Evolutionary conservation across 108 stramenopile species (phyloP).

Genomic region (Pseudonitzschia multiseries): DNA sequence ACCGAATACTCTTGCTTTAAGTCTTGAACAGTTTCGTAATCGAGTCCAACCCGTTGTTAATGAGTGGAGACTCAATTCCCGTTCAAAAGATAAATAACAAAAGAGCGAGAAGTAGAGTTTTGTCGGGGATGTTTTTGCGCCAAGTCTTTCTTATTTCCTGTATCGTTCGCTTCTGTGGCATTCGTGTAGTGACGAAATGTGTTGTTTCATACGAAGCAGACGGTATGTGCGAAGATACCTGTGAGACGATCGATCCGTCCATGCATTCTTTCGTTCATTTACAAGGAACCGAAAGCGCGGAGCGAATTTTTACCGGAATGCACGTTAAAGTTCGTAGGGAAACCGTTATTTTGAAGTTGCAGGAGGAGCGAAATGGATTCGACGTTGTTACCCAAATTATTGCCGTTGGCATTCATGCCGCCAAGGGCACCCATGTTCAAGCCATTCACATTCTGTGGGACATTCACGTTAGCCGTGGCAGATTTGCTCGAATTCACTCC

Average conservation of each 20-base stretch:
- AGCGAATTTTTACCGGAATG: background rate
- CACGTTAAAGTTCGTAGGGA: background rate
- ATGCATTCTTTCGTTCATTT: background rate
- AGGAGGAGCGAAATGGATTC: background rate
- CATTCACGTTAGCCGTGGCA: background rate
- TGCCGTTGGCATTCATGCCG: background rate
- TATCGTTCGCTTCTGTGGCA: too few relatives aligned
- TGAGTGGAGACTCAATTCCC: background rate
- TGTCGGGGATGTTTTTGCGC: background rate
- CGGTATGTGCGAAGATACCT: too few relatives aligned
- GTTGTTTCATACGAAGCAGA: too few relatives aligned
- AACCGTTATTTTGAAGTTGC: background rate
- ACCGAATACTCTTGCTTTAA: background rate
- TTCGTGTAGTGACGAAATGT: too few relatives aligned
- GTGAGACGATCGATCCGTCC: too few relatives aligned
- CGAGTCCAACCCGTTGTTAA: background rate
- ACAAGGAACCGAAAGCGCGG: background rate
- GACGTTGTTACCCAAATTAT: background rate
- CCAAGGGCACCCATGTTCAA: background rate
- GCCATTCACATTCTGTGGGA: background rate
- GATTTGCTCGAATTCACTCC: background rate
- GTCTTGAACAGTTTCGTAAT: background rate
- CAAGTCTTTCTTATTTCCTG: too few relatives aligned
- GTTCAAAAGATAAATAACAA: background rate
- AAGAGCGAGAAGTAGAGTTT: too few relatives aligned